A percentile compares a stretch with the other conserved stretches of the same genome.
Conservation (phyloP, 768 basidiomycete species). For the Mycena leptocephala region DNA sequence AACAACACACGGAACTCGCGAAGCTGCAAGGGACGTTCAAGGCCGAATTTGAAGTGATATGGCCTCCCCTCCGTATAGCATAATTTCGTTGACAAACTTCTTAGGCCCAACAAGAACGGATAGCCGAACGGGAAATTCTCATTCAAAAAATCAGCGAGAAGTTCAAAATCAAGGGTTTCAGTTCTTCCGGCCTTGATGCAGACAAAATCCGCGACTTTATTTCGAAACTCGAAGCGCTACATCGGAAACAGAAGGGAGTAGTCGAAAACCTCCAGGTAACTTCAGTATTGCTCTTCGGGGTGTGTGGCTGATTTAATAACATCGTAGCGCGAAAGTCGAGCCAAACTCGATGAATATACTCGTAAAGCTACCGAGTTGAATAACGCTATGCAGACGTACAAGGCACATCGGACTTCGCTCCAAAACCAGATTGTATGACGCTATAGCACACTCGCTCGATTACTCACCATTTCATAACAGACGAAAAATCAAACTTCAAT, state of each 20-base stretch:
- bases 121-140: slow-evolving; percentile 80
- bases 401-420: slow-evolving; percentile 66
- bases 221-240: slow-evolving; percentile 73
- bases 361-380: slow-evolving; percentile 71
- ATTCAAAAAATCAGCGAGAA: slow-evolving; percentile 81
- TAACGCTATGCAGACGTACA: slow-evolving; percentile 68
- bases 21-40: slow-evolving; percentile 77
- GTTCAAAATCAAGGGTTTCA: slow-evolving; percentile 83
- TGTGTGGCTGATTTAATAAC: slow-evolving; percentile 3
- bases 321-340: slow-evolving; percentile 66
- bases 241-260: slow-evolving; percentile 73
- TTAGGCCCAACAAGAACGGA: slow-evolving; percentile 82
- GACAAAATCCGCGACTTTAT: slow-evolving; percentile 84
- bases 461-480: slow-evolving; percentile 45
- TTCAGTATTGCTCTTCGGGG: neutral
- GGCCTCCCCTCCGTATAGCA: neutral
- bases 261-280: slow-evolving; percentile 80
- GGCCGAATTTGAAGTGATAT: slow-evolving; percentile 80
- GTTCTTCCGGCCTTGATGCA: slow-evolving; percentile 77
- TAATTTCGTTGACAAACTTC: neutral
- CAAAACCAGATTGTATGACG: slow-evolving; percentile 72
- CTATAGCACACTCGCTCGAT: neutral
- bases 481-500: slow-evolving; percentile 69
- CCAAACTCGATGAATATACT: slow-evolving; percentile 78
- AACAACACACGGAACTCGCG: slow-evolving; percentile 70